These are phyloP conservation scores for Arachnopeziza araneosa DNA, from an alignment of 2,329 filamentous ascomycete species.

Conservation along the genomic window DNA sequence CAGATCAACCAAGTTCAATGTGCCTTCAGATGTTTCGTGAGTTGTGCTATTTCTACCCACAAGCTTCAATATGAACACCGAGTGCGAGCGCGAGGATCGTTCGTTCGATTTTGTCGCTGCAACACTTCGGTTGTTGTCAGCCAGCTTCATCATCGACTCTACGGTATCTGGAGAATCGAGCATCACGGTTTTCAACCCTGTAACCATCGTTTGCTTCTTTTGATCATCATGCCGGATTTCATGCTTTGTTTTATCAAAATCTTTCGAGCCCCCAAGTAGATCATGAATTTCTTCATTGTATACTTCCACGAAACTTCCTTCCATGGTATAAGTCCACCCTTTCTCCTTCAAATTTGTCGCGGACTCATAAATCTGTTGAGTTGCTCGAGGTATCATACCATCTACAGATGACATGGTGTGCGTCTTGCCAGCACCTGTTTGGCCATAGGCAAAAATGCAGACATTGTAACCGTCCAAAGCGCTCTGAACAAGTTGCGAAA, in stretches of 20 bases:
- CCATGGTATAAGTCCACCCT: slow-evolving; percentile 91
- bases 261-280: slow-evolving; percentile 66
- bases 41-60: slow-evolving; percentile 63
- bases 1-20: slow-evolving; percentile 90
- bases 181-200: slow-evolving; percentile 70
- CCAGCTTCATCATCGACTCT: slow-evolving; percentile 71
- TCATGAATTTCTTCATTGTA: slow-evolving; percentile 98
- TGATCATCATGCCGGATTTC: slow-evolving; percentile 83
- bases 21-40: slow-evolving; percentile 82
- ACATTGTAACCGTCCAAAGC: slow-evolving; percentile 97
- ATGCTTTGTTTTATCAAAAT: slow-evolving; percentile 74
- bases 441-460: slow-evolving; percentile 97
- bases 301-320: slow-evolving; percentile 92
- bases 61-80: slow-evolving; percentile 87
- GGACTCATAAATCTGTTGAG: slow-evolving; percentile 88
- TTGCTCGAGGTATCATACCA: slow-evolving; percentile 92
- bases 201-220: slow-evolving; percentile 75
- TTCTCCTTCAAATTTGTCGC: slow-evolving; percentile 79
- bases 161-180: slow-evolving; percentile 78
- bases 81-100: slow-evolving; percentile 88
- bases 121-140: slow-evolving; percentile 81
- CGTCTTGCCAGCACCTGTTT: slow-evolving; percentile 95
- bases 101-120: slow-evolving; percentile 98
- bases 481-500: slow-evolving; percentile 93
- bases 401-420: slow-evolving; percentile 88